A percentile compares a stretch with the other conserved stretches of the same genome.
phyloP scores from a whole-genome alignment of 2,329 filamentous ascomycete species.

The Polychaeton citri region DNA sequence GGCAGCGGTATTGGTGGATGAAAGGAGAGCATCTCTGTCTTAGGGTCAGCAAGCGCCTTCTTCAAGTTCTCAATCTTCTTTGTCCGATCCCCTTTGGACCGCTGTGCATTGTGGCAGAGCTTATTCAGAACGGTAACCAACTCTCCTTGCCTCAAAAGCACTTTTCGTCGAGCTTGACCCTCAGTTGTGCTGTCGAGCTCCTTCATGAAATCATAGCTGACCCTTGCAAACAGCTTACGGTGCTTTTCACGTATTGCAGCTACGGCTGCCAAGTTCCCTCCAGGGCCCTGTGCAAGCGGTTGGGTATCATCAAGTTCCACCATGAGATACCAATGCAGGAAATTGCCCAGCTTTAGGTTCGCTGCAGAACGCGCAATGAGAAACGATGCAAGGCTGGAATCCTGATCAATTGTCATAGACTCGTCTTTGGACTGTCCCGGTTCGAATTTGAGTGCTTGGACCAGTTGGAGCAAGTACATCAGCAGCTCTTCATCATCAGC shows the following conservation, averaged over 20 bases:
- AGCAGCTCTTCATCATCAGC: slow-evolving; percentile 85
- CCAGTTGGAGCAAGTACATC: slow-evolving; percentile 82
- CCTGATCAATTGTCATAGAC: slow-evolving; percentile 43
- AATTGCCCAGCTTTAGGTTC: slow-evolving; percentile 86
- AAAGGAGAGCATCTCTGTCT: slow-evolving; percentile 73
- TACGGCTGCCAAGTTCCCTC: background rate
- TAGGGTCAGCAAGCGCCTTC: slow-evolving; percentile 70
- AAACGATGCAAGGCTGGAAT: slow-evolving; percentile 81
- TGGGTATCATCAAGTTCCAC: slow-evolving; percentile 80
- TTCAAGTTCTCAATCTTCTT: slow-evolving; percentile 78
- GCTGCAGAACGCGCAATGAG: slow-evolving; percentile 75
- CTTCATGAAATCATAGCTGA: slow-evolving; percentile 92
- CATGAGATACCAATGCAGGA: slow-evolving; percentile 97
- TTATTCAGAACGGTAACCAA: slow-evolving; percentile 76
- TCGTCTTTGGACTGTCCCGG: slow-evolving; percentile 46
- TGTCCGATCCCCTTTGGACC: slow-evolving; percentile 61
- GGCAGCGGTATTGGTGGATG: slow-evolving; percentile 80
- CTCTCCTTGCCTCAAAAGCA: slow-evolving; percentile 74
- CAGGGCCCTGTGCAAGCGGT: slow-evolving; percentile 21
- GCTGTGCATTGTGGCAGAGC: slow-evolving; percentile 77
- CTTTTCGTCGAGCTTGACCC: slow-evolving; percentile 61
- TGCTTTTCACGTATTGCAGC: slow-evolving; percentile 39
- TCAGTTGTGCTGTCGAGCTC: slow-evolving; percentile 61
- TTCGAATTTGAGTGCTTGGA: slow-evolving; percentile 92
- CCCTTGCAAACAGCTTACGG: slow-evolving; percentile 76